Percentiles rank a stretch among this genome's conserved stretches.
These are phyloP conservation scores for Rugonectria rugulosa DNA, from an alignment of 2,329 filamentous ascomycete species.

Conservation along the genomic window DNA sequence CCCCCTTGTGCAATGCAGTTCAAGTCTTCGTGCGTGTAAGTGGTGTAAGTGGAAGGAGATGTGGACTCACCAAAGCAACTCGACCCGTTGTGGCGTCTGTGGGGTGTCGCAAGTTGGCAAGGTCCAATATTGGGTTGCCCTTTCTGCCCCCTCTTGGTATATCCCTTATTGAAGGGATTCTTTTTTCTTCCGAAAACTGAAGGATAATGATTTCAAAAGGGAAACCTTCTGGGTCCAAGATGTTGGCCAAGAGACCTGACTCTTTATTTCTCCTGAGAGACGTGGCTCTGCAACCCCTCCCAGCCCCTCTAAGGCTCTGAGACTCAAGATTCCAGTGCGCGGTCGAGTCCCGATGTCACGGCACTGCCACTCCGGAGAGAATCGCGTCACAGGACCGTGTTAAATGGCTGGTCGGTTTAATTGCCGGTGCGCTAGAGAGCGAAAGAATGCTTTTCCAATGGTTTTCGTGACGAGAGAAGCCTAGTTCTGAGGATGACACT, in stretches of 20 bases:
- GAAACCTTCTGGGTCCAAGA: conserved; percentile 28
- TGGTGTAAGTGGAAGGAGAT: conserved; percentile 25
- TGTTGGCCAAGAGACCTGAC: conserved; percentile 29
- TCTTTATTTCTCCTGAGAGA: conserved; percentile 36
- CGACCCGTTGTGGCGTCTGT: conserved; percentile 1
- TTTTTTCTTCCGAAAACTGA: conserved; percentile 29
- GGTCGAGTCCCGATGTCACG: conserved; percentile 25
- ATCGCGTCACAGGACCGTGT: conserved; percentile 29
- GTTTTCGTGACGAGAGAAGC: conserved; percentile 24
- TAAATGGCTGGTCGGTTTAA: conserved; percentile 21
- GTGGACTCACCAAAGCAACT: conserved; percentile 20
- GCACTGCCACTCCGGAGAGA: conserved; percentile 33
- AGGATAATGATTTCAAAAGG: conserved; percentile 23
- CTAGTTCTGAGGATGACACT: conserved; percentile 11
- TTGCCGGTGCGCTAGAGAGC: conserved; percentile 14
- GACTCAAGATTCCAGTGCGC: conserved; percentile 38
- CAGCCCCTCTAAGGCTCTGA: conserved; percentile 38
- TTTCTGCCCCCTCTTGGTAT: conserved; percentile 5
- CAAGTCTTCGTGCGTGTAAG: conserved; percentile 13
- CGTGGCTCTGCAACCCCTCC: conserved; percentile 23
- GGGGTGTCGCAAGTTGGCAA: not conserved
- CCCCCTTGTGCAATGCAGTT: not conserved
- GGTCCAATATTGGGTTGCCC: conserved; percentile 1
- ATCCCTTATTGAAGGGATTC: conserved; percentile 14
- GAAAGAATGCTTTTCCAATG: conserved; percentile 35